These are phyloP conservation scores for Mycena citricolor DNA, from an alignment of 1,284 basidiomycete genomes.

Conservation along the genomic window DNA sequence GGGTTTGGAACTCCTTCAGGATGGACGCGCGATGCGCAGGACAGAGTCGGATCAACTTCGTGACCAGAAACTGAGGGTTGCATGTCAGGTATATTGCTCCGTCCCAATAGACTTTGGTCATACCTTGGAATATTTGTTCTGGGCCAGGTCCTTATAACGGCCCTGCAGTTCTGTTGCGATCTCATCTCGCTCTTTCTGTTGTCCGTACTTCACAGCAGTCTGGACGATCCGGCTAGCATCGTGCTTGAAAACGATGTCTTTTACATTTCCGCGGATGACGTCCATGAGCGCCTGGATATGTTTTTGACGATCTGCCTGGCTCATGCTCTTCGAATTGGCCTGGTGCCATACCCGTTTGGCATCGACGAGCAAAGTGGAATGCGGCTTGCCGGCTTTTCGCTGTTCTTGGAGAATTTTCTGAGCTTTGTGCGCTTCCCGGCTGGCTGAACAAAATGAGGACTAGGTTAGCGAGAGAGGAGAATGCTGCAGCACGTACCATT, in stretches of 20 bases:
- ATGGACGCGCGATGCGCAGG: constrained; percentile 72
- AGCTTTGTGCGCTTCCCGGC: constrained; percentile 64
- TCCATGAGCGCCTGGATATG: constrained; percentile 73
- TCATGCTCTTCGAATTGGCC: constrained; percentile 72
- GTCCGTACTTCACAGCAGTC: constrained; percentile 81
- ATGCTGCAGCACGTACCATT: constrained; percentile 16
- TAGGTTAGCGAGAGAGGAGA: constrained; percentile 4
- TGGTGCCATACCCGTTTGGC: constrained; percentile 84
- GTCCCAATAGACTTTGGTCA: constrained; percentile 9
- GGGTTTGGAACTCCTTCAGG: constrained; percentile 72
- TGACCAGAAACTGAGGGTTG: constrained; percentile 69
- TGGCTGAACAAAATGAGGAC: constrained; percentile 36
- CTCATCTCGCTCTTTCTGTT: constrained; percentile 75
- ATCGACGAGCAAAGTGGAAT: constrained; percentile 68
- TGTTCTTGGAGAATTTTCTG: constrained; percentile 65
- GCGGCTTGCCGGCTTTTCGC: constrained; percentile 73
- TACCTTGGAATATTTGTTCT: constrained; percentile 89
- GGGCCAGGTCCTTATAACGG: constrained; percentile 71
- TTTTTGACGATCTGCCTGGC: constrained; percentile 70
- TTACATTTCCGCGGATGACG: constrained; percentile 74
- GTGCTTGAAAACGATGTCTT: constrained; percentile 86
- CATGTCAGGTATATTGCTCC: constrained; percentile 5
- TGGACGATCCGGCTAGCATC: constrained; percentile 88
- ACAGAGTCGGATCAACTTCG: constrained; percentile 80
- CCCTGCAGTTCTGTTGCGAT: constrained; percentile 82